Conservation (phyloP, 345 rosid species). For the Salix exigua region DNA sequence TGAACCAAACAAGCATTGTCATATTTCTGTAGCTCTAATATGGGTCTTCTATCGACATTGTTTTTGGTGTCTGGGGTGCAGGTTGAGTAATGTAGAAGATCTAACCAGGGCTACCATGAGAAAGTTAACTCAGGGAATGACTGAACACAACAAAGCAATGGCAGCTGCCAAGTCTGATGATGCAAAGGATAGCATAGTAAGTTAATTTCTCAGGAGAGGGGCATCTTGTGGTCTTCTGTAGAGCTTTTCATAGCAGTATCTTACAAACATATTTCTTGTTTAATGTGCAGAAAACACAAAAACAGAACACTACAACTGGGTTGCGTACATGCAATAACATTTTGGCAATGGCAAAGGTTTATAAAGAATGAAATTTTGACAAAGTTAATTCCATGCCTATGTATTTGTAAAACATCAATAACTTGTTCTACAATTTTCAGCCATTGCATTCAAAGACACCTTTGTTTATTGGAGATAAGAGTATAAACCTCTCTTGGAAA, state of each 20-base stretch:
- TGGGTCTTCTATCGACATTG: not conserved
- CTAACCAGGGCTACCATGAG: slow-evolving; percentile 87
- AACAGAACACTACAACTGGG: slow-evolving; percentile 81
- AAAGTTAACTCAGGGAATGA: slow-evolving; percentile 88
- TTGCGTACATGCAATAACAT: slow-evolving; percentile 93
- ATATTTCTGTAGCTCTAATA: not conserved
- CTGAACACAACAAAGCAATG: slow-evolving; percentile 94
- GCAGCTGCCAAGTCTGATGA: slow-evolving; percentile 92
- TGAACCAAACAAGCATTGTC: not conserved
- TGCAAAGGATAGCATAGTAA: slow-evolving; percentile 71
- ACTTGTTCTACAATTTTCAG: slow-evolving; percentile 38
- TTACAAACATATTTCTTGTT: not conserved
- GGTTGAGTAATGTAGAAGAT: slow-evolving; percentile 81
- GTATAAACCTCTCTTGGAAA: slow-evolving; percentile 88
- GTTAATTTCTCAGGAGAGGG: slow-evolving; percentile 25
- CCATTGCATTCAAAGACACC: slow-evolving; percentile 85
- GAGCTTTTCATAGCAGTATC: slow-evolving; percentile 1
- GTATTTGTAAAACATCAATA: not conserved
- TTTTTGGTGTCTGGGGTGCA: slow-evolving; percentile 22
- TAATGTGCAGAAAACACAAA: slow-evolving; percentile 70
- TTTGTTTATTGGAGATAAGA: slow-evolving; percentile 83
- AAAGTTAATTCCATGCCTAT: not conserved
- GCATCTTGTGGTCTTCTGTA: not conserved
- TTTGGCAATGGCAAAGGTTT: slow-evolving; percentile 93
- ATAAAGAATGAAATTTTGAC: not conserved